A percentile compares a stretch with the other conserved stretches of the same genome.
Evolutionary conservation across 202 grass and related monocot species (phyloP).

Genomic region (Thinopyrum obtusiflorum): DNA sequence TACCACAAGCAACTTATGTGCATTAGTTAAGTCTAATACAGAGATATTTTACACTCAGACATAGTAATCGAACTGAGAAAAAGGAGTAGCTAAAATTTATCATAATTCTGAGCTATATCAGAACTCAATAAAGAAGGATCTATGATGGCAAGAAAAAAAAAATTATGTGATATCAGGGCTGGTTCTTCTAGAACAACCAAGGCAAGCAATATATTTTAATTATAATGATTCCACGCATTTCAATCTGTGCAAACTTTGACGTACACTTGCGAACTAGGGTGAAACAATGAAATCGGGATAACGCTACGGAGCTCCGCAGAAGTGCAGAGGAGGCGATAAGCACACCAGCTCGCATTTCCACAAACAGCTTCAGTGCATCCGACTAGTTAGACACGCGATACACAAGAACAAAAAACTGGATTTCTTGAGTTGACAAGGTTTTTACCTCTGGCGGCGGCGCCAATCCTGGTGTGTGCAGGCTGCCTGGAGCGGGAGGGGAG

Average conservation of each 20-base stretch:
- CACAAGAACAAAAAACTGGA: not conserved
- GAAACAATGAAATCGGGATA: not conserved
- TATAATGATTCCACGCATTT: not conserved
- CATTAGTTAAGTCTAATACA: not conserved
- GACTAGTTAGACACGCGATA: not conserved
- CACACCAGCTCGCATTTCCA: not conserved
- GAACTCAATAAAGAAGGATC: not conserved
- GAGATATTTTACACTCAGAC: not conserved
- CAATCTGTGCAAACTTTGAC: not conserved
- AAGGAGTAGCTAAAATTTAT: not conserved
- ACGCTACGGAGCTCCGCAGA: not conserved
- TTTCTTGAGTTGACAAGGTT: not conserved
- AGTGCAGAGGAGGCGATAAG: not conserved
- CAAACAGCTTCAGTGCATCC: not conserved
- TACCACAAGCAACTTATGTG: not conserved
- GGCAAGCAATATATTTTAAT: not conserved
- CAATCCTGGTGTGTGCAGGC: constrained; percentile 22
- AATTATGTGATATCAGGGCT: not conserved
- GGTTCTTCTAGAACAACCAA: not conserved
- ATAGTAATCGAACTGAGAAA: not conserved
- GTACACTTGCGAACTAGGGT: not conserved
- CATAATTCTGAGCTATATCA: not conserved
- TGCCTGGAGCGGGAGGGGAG: constrained; percentile 38
- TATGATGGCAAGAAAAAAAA: not conserved
- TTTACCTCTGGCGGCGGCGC: constrained; percentile 32